Base-by-base conservation (phyloP, 306 rosid genomes). In the Rubus parviflorus region DNA sequence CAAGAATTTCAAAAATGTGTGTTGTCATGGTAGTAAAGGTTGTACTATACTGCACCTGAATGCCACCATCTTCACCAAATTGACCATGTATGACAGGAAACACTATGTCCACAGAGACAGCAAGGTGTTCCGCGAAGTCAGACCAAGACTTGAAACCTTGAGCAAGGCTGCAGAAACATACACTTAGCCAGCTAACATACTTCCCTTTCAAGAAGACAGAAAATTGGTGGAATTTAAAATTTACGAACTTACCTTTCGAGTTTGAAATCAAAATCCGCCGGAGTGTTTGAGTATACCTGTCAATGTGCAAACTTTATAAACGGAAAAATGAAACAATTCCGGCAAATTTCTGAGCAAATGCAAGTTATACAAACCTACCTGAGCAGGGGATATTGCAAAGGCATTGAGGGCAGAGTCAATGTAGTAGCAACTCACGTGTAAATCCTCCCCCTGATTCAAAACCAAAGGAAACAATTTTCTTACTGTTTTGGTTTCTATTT, bases 261-360 rank as follows among this genome's bases (percentile, higher is more conserved):
- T 88, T 94, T 94, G 87, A 92, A 94, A 87, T 94, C 98, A 85
- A 94, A 94, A 83, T 94, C 98, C 9, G 97, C 89, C 0, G 98
- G 98, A 40, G 98, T 94, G 87, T 94, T 94, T 46, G 98, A 94
- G 86, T 94, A 94, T 43, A 92, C 82, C 98, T 94, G 85, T 51
- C 54, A 74, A 45, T 25, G 19, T 9, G 3, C 58, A 74, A 16
- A 30, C 35, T 25, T 30, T 8, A 16, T 6, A 2, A 25, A 46
- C 35, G 0, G 16, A 1, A 16, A 45, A 73, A 45, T n/a, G 0
- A 22, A 60, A 16, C 56, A 25, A 60, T 38, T 74, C 6, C 10
- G 30, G 43, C 5, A 16, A 25, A 15, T 15, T 15, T 43, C 1
- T 1, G 30, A 74, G 11, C 46, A 45, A 11, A 61, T 3, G n/a